Base-by-base conservation (phyloP, 2,329 filamentous ascomycete species). In the Fusarium sp. region DNA sequence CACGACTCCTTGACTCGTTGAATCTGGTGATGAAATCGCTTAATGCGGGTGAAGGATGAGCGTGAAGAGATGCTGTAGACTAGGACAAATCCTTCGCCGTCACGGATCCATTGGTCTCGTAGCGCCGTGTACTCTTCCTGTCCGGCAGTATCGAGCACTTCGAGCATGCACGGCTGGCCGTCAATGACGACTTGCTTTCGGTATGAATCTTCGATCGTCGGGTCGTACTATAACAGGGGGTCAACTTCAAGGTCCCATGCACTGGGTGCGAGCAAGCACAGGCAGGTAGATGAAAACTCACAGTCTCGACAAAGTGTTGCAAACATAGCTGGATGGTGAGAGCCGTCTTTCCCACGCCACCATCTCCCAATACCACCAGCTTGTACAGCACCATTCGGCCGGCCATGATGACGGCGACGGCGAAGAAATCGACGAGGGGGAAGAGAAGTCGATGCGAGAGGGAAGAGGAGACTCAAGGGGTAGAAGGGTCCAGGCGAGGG, bases 51-150 rank as follows among this genome's bases (percentile, higher is more conserved):
- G 82, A 98, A 98, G 22, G 96, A 98, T 36, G 95, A 95, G 80
- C 97, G 93, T 62, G 96, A 98, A 16, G 97, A 98, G 85, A 99
- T 98, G 87, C 95, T 98, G 88, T 99, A 98, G 75, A 99, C 97
- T 71, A 99, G 89, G 33, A 99, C 94, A 82, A 98, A 98, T 22
- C 97, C 97, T 84, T 99, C 97, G 76, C 97, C 96, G 81, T 98
- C 96, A 78, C 97, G 92, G 83, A 98, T 98, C 96, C 96, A 98
- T 86, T 98, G 97, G 83, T 98, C 97, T 80, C 97, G 91, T 79
- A 98, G 87, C 56, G 97, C 97, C 74, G 96, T 98, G 85, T 98
- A 99, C 86, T 99, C 97, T 86, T 99, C 97, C 84, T 99, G 97
- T 67, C 97, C 97, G 62, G 97, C 97, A 64, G 97, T 99, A 85